Base-by-base conservation (phyloP, 192 early-diverging fungal genomes). In the Entophlyctis luteolus region DNA sequence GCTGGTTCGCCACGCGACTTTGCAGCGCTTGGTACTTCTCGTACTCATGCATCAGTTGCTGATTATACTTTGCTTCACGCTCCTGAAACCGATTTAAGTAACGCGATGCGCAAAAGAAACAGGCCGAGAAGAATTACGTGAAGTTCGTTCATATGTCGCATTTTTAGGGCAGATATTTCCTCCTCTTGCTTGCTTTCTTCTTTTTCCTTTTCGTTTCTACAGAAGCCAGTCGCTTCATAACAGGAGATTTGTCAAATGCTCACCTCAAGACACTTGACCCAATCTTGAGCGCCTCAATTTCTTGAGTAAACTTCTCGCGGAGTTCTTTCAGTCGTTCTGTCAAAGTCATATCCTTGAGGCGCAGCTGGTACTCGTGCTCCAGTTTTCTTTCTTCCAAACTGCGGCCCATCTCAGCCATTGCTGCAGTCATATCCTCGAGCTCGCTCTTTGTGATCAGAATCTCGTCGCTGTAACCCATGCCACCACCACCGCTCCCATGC, bases 301-400 rank as follows among this genome's bases (percentile, higher is more conserved):
- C 77, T 49, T 80, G 75, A 18, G 50, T 68, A 38, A 65, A 82
- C 28, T 72, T 75, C 62, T 83, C 83, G 2, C 72, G 83, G 33
- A 82, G 28, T 34, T 86, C 84, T 50, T 86, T 86, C 29, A 84
- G 31, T 42, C 79, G 82, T 49, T 86, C 84, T 63, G 77, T 85
- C 29, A 81, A 85, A 32, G 74, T 81, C 84, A 86, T 84, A 54
- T 86, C 84, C 53, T 79, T 76, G 27, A 86, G 69, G 2, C 82
- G 76, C 10, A 86, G 74, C 67, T 86, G 84, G 66, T 86, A 86
- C 63, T 86, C 84, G 72, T 86, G 81, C 58, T 86, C 84, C 3
- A 86, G 56, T 59, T 84, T 81, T 18, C 84, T 70, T 59, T 86
- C 84, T 39, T 84, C 81, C n/a, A 86, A 67, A 8, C 55, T 49